These are phyloP conservation scores for Saccharomycopsis hybrid DNA, from an alignment of 1,139 yeast genomes.

Conservation along the genomic window DNA sequence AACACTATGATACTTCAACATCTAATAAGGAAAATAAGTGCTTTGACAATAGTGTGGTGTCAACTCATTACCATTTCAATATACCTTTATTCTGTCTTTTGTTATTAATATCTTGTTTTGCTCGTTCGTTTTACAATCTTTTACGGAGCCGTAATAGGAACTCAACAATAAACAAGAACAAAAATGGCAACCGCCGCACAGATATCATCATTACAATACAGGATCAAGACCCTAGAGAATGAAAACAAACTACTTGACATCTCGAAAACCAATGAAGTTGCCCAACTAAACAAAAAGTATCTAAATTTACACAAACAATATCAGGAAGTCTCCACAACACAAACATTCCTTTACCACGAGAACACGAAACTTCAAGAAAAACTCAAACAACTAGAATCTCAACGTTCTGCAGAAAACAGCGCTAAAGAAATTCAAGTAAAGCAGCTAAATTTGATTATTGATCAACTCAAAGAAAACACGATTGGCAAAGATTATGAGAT, in stretches of 20 bases:
- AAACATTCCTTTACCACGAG: slow-evolving; percentile 8
- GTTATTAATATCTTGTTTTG: too few relatives aligned
- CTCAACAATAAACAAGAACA: too few relatives aligned
- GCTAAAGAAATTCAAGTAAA: background rate
- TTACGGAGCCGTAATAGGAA: too few relatives aligned
- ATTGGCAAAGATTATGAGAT: background rate
- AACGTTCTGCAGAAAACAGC: background rate
- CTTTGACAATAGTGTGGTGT: too few relatives aligned
- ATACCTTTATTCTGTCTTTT: too few relatives aligned
- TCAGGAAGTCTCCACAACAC: slow-evolving; percentile 7
- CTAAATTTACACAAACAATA: background rate
- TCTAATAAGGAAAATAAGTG: too few relatives aligned
- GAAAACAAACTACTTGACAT: slow-evolving; percentile 5
- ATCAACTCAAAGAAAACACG: slow-evolving; percentile 3
- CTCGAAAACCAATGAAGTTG: slow-evolving; percentile 3
- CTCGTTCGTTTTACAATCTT: too few relatives aligned
- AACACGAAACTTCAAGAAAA: slow-evolving; percentile 2
- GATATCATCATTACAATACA: background rate
- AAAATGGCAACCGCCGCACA: background rate
- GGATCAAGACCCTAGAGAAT: slow-evolving; percentile 1
- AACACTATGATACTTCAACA: too few relatives aligned
- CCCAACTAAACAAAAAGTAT: slow-evolving; percentile 4
- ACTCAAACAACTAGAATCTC: background rate
- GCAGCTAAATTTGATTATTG: slow-evolving; percentile 7
- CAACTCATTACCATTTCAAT: too few relatives aligned